Conservation (phyloP, 2,329 filamentous ascomycete genomes). For the Lachnellula arida region DNA sequence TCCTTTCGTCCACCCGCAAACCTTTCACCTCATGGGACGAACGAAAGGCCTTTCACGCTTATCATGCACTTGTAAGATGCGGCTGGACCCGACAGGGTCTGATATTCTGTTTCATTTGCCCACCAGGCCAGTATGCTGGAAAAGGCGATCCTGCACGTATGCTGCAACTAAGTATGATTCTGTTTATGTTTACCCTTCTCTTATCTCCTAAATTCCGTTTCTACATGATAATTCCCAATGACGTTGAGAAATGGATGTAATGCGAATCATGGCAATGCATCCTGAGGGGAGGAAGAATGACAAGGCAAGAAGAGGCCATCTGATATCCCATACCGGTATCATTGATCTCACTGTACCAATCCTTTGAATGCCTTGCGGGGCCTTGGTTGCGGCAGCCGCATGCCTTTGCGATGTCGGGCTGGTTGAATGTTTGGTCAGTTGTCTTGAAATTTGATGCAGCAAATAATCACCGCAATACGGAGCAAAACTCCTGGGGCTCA, state of each 20-base stretch:
- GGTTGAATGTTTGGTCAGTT: background rate
- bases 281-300: background rate
- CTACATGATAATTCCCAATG: background rate
- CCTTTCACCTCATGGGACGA: background rate
- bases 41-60: background rate
- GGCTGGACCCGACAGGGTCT: background rate
- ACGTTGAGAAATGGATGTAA: background rate
- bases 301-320: background rate
- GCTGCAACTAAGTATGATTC: background rate
- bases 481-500: background rate
- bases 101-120: background rate
- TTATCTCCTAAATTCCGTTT: background rate
- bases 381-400: background rate
- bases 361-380: background rate
- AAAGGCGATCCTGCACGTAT: background rate
- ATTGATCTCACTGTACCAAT: background rate
- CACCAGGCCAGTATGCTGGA: background rate
- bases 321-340: background rate
- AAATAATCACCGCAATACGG: background rate
- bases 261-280: background rate
- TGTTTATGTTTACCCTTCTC: background rate
- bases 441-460: background rate
- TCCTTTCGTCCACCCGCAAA: background rate
- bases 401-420: background rate
- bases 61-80: background rate